These are phyloP conservation scores for Pyricularia pennisetigena DNA, from an alignment of 2,329 filamentous ascomycete genomes.

Conservation along the genomic window DNA sequence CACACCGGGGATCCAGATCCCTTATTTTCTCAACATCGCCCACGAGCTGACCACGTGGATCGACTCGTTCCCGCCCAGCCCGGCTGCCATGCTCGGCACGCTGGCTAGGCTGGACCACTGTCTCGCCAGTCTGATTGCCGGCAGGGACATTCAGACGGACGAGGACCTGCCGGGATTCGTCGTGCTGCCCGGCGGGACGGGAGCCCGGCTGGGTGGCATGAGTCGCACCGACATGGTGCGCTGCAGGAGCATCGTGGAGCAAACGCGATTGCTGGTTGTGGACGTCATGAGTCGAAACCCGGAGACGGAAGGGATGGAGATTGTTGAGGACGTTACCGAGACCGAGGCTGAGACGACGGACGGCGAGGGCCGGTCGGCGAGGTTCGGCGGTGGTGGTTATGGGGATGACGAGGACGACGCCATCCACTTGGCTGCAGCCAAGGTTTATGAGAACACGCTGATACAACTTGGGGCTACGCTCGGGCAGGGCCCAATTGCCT, in stretches of 20 bases:
- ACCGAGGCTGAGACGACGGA: slow-evolving; percentile 20
- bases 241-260: slow-evolving; percentile 70
- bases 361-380: slow-evolving; percentile 16
- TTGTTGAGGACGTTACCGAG: slow-evolving; percentile 18
- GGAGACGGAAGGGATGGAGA: slow-evolving; percentile 32
- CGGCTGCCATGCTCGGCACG: slow-evolving; percentile 58
- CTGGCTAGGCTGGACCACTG: slow-evolving; percentile 74
- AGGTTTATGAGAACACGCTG: slow-evolving; percentile 73
- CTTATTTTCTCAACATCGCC: slow-evolving; percentile 72
- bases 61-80: slow-evolving; percentile 58
- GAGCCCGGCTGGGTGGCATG: slow-evolving; percentile 43
- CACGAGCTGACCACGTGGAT: slow-evolving; percentile 64
- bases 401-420: slow-evolving; percentile 26
- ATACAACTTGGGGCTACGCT: slow-evolving; percentile 62
- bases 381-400: slow-evolving; percentile 14
- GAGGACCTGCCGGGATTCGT: slow-evolving; percentile 63
- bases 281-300: slow-evolving; percentile 52
- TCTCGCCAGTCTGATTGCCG: slow-evolving; percentile 65
- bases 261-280: slow-evolving; percentile 60
- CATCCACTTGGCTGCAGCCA: slow-evolving; percentile 60
- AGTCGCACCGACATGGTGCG: slow-evolving; percentile 79
- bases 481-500: slow-evolving; percentile 24
- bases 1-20: slow-evolving; percentile 73
- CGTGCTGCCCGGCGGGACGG: slow-evolving; percentile 30
- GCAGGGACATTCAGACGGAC: slow-evolving; percentile 55